Evolutionary conservation across 1,284 basidiomycete genomes (phyloP), one percentile per base, ranked within the genome.

Genomic region (Rhodotorula sp.): DNA sequence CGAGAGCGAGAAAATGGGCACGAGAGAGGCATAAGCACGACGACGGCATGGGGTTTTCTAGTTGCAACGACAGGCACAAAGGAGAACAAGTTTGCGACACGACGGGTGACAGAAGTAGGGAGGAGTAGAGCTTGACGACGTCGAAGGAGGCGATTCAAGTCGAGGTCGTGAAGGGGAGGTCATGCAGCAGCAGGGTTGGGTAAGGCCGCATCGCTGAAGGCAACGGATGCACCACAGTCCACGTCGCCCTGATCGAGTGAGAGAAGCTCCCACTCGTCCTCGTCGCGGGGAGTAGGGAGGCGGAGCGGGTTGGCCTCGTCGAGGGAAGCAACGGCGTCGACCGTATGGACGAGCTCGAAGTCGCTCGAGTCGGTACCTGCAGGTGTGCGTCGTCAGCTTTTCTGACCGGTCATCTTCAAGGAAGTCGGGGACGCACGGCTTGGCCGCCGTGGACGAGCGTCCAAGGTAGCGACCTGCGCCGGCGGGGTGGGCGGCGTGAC

Each of bases 211-310:
- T n/a, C n/a, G n/a, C n/a, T n/a, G n/a, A n/a, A n/a, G n/a, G n/a
- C n/a, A n/a, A n/a, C n/a, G n/a, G n/a, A n/a, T n/a, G n/a, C n/a
- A n/a, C n/a, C n/a, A n/a, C n/a, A 3, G 50, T 51, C 58, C 68
- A 3, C 59, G 0, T 69, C 56, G 29, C 51, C 59, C 6, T 27
- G 13, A 2, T 37, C 50, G 44, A 51, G 19, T 3, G 41, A 32
- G 36, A 56, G n/a, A 12, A 55, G 32, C 32, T 61, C 60, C 59
- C 59, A 60, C 4, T 56, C 44, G 9, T 50, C 60, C 34, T 57
- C 46, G n/a, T 36, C 54, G 21, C 32, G 29, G 25, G 34, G 36
- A 15, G 19, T 36, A 29, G 17, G 27, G 4, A n/a, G 37, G 13
- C 37, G 8, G 6, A 41, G 50, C 12, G 13, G 7, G 8, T 32